Evolutionary conservation across 2,329 filamentous ascomycete species (phyloP).

Genomic region (Pseudogymnoascus sp.): DNA sequence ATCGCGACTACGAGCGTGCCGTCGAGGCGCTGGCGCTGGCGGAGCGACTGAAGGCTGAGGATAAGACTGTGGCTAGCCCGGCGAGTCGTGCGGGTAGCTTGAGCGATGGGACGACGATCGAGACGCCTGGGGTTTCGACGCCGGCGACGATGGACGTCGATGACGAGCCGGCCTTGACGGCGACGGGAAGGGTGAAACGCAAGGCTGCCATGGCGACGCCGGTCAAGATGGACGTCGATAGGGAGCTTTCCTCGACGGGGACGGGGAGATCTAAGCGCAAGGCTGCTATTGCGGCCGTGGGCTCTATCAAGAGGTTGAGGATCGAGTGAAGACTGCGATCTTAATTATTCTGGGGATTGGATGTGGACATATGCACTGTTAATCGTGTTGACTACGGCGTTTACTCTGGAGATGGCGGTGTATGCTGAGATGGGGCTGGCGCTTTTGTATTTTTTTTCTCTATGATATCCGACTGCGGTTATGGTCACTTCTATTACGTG

Average conservation of each 20-base stretch:
- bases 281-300: slow-evolving; percentile 3
- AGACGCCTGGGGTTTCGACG: slow-evolving; percentile 25
- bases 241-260: neutral
- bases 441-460: neutral
- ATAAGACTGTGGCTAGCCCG: neutral
- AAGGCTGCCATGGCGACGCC: neutral
- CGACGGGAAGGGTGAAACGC: neutral
- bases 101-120: slow-evolving; percentile 30
- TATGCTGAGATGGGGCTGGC: neutral
- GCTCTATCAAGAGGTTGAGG: neutral
- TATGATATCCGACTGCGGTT: slow-evolving; percentile 5
- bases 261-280: neutral
- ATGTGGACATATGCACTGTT: neutral
- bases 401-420: neutral
- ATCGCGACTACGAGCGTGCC: slow-evolving; percentile 17
- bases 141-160: slow-evolving; percentile 20
- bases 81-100: slow-evolving; percentile 19
- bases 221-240: neutral
- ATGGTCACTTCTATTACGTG: neutral
- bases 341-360: neutral
- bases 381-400: neutral
- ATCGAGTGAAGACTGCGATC: neutral
- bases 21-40: neutral
- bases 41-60: neutral
- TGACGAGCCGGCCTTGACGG: neutral